phyloP scores from a whole-genome alignment of 2,329 filamentous ascomycete genomes.

The Fusarium sororula region DNA sequence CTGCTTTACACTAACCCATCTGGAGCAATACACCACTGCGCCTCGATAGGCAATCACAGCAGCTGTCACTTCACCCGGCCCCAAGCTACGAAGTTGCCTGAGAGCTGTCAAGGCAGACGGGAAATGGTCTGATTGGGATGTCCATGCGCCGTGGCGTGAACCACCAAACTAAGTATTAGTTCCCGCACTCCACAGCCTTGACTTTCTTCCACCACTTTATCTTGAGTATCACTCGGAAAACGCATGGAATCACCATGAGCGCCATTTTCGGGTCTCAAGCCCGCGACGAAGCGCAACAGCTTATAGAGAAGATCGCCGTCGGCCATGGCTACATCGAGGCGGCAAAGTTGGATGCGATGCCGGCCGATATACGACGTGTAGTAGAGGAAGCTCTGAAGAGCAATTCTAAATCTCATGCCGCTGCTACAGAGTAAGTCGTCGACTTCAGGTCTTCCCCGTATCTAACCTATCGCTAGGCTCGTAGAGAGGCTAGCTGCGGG shows the following conservation, averaged over 20 bases:
- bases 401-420: background rate
- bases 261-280: background rate
- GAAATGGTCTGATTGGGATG: background rate
- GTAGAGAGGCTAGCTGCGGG: background rate
- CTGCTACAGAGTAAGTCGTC: background rate
- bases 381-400: background rate
- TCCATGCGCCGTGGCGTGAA: background rate
- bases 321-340: background rate
- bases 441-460: fast-evolving
- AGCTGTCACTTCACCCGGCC: background rate
- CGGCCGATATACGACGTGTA: background rate
- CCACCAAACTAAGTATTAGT: background rate
- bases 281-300: background rate
- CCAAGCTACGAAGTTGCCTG: too few species aligned
- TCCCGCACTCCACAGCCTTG: background rate
- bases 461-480: background rate
- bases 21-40: background rate
- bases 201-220: background rate
- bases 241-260: background rate
- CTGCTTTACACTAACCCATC: background rate
- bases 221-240: background rate
- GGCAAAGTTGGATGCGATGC: background rate
- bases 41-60: background rate
- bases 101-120: background rate
- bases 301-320: background rate